A percentile compares a stretch with the other conserved stretches of the same genome.
Evolutionary conservation across 1,284 basidiomycete species (phyloP).

Genomic region (Pyrrhoderma lamaoense): DNA sequence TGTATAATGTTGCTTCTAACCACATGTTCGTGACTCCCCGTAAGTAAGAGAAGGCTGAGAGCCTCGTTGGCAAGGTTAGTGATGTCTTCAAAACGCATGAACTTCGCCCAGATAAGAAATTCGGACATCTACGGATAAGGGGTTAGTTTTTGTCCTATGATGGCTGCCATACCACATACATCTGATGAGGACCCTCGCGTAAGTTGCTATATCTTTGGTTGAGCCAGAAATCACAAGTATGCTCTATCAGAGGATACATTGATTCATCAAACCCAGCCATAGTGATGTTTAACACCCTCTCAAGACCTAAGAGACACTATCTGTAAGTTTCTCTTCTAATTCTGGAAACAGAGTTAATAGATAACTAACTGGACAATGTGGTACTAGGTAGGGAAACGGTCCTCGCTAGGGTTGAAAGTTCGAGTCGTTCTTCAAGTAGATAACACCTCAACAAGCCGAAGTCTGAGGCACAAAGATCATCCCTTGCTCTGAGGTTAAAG

Average conservation of each 20-base stretch:
- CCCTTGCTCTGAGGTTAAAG: conserved; percentile 21
- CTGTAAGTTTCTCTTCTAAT: not conserved
- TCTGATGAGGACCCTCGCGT: not conserved
- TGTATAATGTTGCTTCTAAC: too few relatives aligned
- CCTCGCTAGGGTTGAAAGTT: conserved; percentile 30
- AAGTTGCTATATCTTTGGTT: not conserved
- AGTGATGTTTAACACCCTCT: conserved; percentile 23
- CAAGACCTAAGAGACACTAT: conserved; percentile 25
- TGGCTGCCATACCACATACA: not conserved
- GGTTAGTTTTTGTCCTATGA: not conserved
- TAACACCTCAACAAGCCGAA: conserved; percentile 32
- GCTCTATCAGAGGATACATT: conserved; percentile 26
- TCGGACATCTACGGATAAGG: not conserved
- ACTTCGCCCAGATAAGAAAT: conserved; percentile 8
- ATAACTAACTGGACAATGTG: not conserved
- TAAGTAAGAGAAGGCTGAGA: not conserved
- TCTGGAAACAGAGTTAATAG: too few relatives aligned
- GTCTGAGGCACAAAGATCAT: conserved; percentile 25
- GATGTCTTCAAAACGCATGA: conserved; percentile 8
- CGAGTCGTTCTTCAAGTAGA: conserved; percentile 30
- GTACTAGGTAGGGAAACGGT: conserved; percentile 16
- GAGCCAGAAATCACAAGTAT: conserved; percentile 28
- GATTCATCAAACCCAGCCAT: conserved; percentile 23
- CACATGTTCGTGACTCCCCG: too few relatives aligned
- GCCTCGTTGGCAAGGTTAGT: conserved; percentile 2